These are phyloP conservation scores for Casaregolazyma lundiana DNA, from an alignment of 1,139 yeast genomes.

Conservation along the genomic window DNA sequence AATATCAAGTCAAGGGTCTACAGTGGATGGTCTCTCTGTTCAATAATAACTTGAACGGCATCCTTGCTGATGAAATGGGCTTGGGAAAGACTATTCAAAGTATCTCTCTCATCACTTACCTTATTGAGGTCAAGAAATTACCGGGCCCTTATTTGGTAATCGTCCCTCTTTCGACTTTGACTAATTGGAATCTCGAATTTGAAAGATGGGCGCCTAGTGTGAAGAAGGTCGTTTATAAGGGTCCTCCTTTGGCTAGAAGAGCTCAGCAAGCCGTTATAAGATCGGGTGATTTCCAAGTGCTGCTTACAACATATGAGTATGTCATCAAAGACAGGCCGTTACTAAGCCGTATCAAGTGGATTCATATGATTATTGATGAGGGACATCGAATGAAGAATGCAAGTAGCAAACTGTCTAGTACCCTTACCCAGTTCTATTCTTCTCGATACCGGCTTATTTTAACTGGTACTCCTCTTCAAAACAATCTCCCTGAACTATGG, in stretches of 20 bases:
- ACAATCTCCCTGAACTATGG: slow-evolving; percentile 95
- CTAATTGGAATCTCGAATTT: slow-evolving; percentile 95
- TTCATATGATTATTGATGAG: slow-evolving; percentile 97
- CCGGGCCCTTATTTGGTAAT: slow-evolving; percentile 67
- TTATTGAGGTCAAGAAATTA: slow-evolving; percentile 63
- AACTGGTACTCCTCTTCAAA: slow-evolving; percentile 97
- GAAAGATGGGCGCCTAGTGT: slow-evolving; percentile 84
- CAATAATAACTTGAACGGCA: slow-evolving; percentile 91
- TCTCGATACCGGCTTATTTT: slow-evolving; percentile 83
- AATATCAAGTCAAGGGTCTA: slow-evolving; percentile 87
- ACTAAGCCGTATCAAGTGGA: slow-evolving; percentile 74
- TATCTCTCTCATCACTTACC: slow-evolving; percentile 67
- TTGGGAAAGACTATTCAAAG: slow-evolving; percentile 86
- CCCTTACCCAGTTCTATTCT: slow-evolving; percentile 76
- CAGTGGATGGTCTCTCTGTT: slow-evolving; percentile 98
- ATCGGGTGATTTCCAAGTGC: slow-evolving; percentile 80
- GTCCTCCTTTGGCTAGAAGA: slow-evolving; percentile 79
- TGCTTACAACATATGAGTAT: slow-evolving; percentile 68
- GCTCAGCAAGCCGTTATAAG: slow-evolving; percentile 65
- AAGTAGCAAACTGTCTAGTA: slow-evolving; percentile 77
- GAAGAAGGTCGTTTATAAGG: slow-evolving; percentile 39
- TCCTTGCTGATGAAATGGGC: slow-evolving; percentile 93
- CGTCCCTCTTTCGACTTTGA: slow-evolving; percentile 90
- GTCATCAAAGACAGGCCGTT: slow-evolving; percentile 86
- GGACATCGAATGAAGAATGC: slow-evolving; percentile 98